phyloP scores from a whole-genome alignment of 805 yeast species.

The Wickerhamiella qilinensis region DNA sequence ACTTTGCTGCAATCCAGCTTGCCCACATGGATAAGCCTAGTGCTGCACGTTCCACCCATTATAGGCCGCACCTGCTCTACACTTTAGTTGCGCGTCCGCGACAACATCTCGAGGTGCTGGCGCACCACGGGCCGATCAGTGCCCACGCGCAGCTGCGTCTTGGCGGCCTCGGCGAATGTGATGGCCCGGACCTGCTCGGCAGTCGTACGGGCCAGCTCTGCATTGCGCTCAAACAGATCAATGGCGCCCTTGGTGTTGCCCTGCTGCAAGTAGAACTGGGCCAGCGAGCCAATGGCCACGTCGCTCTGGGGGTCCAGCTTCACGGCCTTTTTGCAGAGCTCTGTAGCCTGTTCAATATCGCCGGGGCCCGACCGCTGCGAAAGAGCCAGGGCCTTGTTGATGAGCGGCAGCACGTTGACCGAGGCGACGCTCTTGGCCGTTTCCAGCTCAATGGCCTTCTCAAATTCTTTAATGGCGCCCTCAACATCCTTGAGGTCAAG shows the following conservation, averaged over 20 bases:
- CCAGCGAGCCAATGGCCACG: slow-evolving; percentile 76
- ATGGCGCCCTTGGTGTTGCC: slow-evolving; percentile 74
- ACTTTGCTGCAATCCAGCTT: too few species aligned
- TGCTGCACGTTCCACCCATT: too few species aligned
- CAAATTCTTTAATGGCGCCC: slow-evolving; percentile 71
- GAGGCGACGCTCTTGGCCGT: slow-evolving; percentile 36
- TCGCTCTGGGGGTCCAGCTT: slow-evolving; percentile 78
- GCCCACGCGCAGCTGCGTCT: slow-evolving; percentile 60
- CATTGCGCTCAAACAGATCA: slow-evolving; percentile 63
- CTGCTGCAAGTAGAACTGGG: slow-evolving; percentile 75
- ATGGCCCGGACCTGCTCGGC: slow-evolving; percentile 85
- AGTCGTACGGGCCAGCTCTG: slow-evolving; percentile 63
- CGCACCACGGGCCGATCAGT: slow-evolving; percentile 21
- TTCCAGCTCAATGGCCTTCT: slow-evolving; percentile 72
- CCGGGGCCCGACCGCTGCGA: slow-evolving; percentile 21
- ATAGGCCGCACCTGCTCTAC: too few species aligned
- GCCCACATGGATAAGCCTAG: too few species aligned
- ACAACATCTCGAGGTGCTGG: slow-evolving; percentile 16
- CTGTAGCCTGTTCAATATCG: slow-evolving; percentile 41
- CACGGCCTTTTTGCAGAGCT: slow-evolving; percentile 56
- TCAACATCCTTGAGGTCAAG: slow-evolving; percentile 60
- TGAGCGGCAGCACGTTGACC: slow-evolving; percentile 76
- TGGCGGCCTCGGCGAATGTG: slow-evolving; percentile 83
- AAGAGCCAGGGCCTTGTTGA: slow-evolving; percentile 66
- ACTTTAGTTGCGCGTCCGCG: slow-evolving; percentile 7